Evolutionary conservation across 257 asterid species (phyloP), one percentile per base, ranked within the genome.

Genomic region (Nicotiana benthamiana): DNA sequence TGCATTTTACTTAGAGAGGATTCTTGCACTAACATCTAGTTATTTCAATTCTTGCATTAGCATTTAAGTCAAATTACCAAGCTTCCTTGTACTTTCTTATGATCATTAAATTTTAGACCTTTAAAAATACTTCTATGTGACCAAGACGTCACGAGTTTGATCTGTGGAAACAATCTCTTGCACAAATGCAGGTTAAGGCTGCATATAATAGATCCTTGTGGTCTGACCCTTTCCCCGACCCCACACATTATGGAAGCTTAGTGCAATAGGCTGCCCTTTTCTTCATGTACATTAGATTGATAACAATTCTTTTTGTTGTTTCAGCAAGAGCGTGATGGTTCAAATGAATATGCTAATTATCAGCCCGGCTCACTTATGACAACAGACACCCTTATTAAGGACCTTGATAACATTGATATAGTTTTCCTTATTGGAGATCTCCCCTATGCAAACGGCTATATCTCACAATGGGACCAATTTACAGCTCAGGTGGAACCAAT

Each of bases 291-390:
- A 51, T 51, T 51, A 51, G 56, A 12, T 15, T 51, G 56, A 51
- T 46, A 20, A 56, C 62, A 56, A 56, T 56, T 56, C 2, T 18
- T 56, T 22, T 46, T 72, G 16, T 46, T 46, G 24, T 87, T 88
- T 81, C 89, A 94, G 98, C 98, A 84, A 5, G 99, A 95, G 85
- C 93, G 98, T 20, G 99, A 95, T 87, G 97, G 98, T 26, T 92
- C 99, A n/a, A 95, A 90, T 80, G 99, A 93, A 86, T 93, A 91
- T 61, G 87, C 84, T 82, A 83, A 88, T 81, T 95, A 95, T 83
- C 97, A 95, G 87, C 98, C 97, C 0, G 99, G 98, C 8, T 83
- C 98, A 57, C 84, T 93, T 62, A 89, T 90, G 80, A 95, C 99
- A 24, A 95, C 99, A 0, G 98, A 93, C 70, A 97, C 89, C 81